These are phyloP conservation scores for Wickerhamomyces alni DNA, from an alignment of 805 yeast genomes.

Conservation along the genomic window DNA sequence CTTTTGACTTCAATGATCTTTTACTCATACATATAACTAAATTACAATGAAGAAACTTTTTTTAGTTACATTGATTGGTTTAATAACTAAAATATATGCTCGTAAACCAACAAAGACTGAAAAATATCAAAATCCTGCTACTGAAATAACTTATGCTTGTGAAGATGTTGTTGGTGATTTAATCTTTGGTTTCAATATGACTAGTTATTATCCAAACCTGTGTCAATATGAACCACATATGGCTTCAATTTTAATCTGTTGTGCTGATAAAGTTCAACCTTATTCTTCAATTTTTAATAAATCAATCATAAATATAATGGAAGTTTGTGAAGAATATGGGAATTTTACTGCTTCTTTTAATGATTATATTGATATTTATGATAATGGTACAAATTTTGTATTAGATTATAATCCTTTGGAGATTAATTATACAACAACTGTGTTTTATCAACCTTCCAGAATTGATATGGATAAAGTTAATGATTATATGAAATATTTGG, in stretches of 20 bases:
- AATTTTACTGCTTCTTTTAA: constrained; percentile 15
- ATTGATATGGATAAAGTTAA: background rate
- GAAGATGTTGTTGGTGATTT: background rate
- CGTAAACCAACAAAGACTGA: background rate
- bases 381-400: constrained; percentile 24
- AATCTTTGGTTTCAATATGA: background rate
- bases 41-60: too few species aligned
- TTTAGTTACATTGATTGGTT: too few species aligned
- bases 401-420: constrained; percentile 1
- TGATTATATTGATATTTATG: constrained; percentile 14
- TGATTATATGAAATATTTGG: constrained; percentile 1
- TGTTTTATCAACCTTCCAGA: constrained; percentile 11
- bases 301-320: background rate
- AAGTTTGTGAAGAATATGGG: background rate
- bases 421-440: constrained; percentile 7
- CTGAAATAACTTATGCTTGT: background rate
- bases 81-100: too few species aligned
- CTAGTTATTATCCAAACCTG: background rate
- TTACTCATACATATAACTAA: too few species aligned
- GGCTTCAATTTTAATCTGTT: constrained; percentile 4
- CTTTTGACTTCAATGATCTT: too few species aligned
- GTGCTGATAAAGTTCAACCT: constrained; percentile 5
- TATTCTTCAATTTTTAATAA: constrained; percentile 10
- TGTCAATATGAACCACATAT: background rate
- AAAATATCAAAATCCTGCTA: background rate